Percentiles rank a stretch among this genome's conserved stretches.
phyloP scores from a whole-genome alignment of 805 yeast species.

The Cyberlindnera amylophila region DNA sequence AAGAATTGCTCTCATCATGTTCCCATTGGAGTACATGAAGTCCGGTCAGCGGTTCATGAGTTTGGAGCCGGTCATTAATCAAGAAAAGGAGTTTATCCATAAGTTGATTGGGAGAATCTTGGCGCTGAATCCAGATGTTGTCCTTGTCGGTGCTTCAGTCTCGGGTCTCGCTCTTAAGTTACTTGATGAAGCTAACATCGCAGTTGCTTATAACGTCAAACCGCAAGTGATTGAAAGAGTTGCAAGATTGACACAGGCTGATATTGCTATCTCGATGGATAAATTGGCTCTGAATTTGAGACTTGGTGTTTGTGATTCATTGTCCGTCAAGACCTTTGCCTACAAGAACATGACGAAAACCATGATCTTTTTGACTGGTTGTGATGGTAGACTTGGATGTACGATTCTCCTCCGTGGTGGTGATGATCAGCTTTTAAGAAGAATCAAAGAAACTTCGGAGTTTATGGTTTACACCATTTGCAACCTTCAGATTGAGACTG shows the following conservation, averaged over 20 bases:
- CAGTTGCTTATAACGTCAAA: conserved; percentile 79
- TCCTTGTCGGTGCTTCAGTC: conserved; percentile 74
- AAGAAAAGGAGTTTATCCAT: conserved; percentile 79
- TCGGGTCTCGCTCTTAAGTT: conserved; percentile 77
- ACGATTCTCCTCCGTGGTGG: conserved; percentile 87
- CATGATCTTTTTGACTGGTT: conserved; percentile 76
- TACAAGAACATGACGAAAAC: conserved; percentile 58
- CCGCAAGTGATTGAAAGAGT: conserved; percentile 77
- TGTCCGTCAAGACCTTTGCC: conserved; percentile 67
- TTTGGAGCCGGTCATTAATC: conserved; percentile 77
- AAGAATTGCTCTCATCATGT: conserved; percentile 74
- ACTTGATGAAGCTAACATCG: conserved; percentile 68
- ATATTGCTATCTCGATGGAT: conserved; percentile 81
- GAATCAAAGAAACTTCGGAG: conserved; percentile 74
- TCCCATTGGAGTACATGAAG: conserved; percentile 82
- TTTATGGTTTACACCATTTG: conserved; percentile 76
- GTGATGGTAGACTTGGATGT: conserved; percentile 69
- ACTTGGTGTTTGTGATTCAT: conserved; percentile 69
- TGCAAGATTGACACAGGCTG: conserved; percentile 76
- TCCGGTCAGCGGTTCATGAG: conserved; percentile 78
- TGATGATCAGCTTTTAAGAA: conserved; percentile 52
- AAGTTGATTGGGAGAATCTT: conserved; percentile 77
- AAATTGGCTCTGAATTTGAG: conserved; percentile 67
- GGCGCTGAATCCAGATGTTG: conserved; percentile 71
- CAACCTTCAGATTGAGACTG: conserved; percentile 76